Percentiles rank a stretch among this genome's conserved stretches.
These are phyloP conservation scores for Lecanosticta acicola DNA, from an alignment of 2,329 filamentous ascomycete genomes.

Conservation along the genomic window DNA sequence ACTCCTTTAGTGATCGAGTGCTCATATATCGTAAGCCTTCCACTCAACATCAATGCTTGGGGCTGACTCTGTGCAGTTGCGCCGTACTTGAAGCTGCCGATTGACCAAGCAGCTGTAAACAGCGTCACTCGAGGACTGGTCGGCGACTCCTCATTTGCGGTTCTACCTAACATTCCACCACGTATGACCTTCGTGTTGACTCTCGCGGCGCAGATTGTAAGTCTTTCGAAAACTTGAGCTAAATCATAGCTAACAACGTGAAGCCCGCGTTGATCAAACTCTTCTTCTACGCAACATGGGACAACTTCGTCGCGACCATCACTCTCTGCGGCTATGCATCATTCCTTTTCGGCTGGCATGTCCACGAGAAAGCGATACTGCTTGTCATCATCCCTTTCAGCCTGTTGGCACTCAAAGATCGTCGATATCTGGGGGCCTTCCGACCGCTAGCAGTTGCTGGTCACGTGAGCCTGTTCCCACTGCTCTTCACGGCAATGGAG, in stretches of 20 bases:
- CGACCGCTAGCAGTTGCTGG: conserved; percentile 86
- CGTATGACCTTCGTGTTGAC: conserved; percentile 76
- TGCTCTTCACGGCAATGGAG: conserved; percentile 86
- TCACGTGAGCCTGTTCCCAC: conserved; percentile 89
- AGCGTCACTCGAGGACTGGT: conserved; percentile 92
- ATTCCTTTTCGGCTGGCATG: conserved; percentile 97
- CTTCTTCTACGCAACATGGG: conserved; percentile 75
- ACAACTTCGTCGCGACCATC: conserved; percentile 80
- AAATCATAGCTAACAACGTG: neutral
- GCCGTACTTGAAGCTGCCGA: conserved; percentile 67
- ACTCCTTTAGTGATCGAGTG: conserved; percentile 81
- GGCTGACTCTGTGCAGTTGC: conserved; percentile 54
- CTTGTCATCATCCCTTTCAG: conserved; percentile 94
- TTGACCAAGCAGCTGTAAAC: conserved; percentile 69
- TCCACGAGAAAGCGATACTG: conserved; percentile 94
- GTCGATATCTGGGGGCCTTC: conserved; percentile 86
- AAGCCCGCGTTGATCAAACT: conserved; percentile 72
- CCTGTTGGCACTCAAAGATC: conserved; percentile 81
- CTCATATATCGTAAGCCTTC: conserved; percentile 76
- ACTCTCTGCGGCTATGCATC: conserved; percentile 94
- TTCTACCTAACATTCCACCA: conserved; percentile 80
- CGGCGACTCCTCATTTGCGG: conserved; percentile 88
- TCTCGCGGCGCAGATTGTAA: conserved; percentile 68
- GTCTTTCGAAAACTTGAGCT: conserved; percentile 11
- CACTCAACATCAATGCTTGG: conserved; percentile 9